phyloP scores from a whole-genome alignment of 768 basidiomycete species.

The Sarcomyxa edulis region DNA sequence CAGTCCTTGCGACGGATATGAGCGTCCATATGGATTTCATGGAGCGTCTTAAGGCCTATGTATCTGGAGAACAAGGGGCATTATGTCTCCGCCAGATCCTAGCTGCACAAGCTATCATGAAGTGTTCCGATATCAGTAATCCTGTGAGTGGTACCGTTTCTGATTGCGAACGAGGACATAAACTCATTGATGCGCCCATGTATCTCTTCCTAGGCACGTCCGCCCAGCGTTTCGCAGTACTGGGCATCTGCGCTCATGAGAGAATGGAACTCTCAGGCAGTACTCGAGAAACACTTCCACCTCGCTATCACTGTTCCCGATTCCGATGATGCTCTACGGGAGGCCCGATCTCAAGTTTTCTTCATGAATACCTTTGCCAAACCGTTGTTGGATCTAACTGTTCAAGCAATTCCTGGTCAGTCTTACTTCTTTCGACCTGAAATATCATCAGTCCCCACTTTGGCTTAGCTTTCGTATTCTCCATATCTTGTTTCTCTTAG shows the following conservation, averaged over 20 bases:
- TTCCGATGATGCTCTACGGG: conserved; percentile 43
- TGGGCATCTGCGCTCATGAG: conserved; percentile 88
- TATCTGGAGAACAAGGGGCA: conserved; percentile 34
- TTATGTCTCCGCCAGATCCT: conserved; percentile 54
- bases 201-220: conserved; percentile 62
- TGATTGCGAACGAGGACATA: no score
- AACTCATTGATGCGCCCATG: conserved; percentile 3
- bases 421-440: conserved; percentile 9
- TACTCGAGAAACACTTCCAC: conserved; percentile 75
- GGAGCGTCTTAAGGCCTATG: conserved; percentile 48
- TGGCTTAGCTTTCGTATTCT: not conserved
- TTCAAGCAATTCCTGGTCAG: conserved; percentile 70
- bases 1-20: conserved; percentile 95
- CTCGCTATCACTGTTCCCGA: conserved; percentile 58
- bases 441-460: no score
- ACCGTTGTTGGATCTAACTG: conserved; percentile 77
- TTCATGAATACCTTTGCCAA: conserved; percentile 82
- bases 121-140: conserved; percentile 98
- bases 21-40: conserved; percentile 85
- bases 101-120: conserved; percentile 87
- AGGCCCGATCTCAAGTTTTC: conserved; percentile 81
- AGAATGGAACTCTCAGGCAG: conserved; percentile 90
- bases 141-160: conserved; percentile 66
- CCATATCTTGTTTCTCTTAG: conserved; percentile 26
- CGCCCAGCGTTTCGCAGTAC: conserved; percentile 84